Percentiles rank a stretch among this genome's conserved stretches.
Conservation (phyloP, 352 stramenopile species). For the Phytophthora pinifolia region DNA sequence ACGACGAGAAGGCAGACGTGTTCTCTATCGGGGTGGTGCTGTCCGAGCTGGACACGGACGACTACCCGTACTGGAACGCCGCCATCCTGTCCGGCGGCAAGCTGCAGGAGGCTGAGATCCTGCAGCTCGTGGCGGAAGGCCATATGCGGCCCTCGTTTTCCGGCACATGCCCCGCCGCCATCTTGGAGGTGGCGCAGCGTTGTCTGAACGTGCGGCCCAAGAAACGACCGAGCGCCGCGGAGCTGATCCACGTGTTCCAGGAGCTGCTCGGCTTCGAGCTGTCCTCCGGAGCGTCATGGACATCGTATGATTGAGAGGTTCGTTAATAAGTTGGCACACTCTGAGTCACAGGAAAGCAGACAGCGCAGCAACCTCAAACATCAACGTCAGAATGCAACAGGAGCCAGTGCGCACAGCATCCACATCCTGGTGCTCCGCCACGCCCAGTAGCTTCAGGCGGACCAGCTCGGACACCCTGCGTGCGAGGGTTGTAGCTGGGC, state of each 20-base stretch:
- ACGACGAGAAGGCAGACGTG: constrained; percentile 41
- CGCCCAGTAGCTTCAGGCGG: too few relatives aligned
- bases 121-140: constrained; percentile 33
- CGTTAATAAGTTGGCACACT: too few relatives aligned
- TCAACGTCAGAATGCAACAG: too few relatives aligned
- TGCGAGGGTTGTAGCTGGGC: too few relatives aligned
- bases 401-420: too few relatives aligned
- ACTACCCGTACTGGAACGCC: constrained; percentile 39
- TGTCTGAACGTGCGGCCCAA: constrained; percentile 33
- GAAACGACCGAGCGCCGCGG: constrained; percentile 28
- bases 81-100: constrained; percentile 17
- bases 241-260: constrained; percentile 28
- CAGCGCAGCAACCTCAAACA: too few relatives aligned
- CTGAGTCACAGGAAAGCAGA: too few relatives aligned
- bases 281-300: constrained; percentile 13
- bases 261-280: constrained; percentile 8
- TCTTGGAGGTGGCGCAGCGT: constrained; percentile 32
- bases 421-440: too few relatives aligned
- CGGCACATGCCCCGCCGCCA: constrained; percentile 23
- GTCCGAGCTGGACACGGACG: constrained; percentile 44
- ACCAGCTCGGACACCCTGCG: too few relatives aligned
- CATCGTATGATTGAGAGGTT: constrained; percentile 7
- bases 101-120: constrained; percentile 34
- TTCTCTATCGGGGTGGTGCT: constrained; percentile 47
- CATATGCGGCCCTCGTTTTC: constrained; percentile 36